Evolutionary conservation across 2,329 filamentous ascomycete species (phyloP).

Genomic region (Penicillium janthinellum): DNA sequence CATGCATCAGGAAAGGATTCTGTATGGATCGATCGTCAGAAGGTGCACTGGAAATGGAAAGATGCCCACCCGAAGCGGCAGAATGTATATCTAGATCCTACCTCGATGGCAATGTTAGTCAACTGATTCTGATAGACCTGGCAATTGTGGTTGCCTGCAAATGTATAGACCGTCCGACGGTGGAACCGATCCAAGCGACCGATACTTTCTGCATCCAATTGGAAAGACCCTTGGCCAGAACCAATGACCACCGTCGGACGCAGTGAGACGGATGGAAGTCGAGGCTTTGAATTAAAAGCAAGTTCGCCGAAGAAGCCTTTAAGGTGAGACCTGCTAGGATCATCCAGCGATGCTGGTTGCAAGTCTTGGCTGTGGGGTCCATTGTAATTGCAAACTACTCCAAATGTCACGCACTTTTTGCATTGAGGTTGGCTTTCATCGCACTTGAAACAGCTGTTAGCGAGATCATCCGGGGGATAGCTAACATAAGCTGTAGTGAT

Average conservation of each 20-base stretch:
- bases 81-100: constrained; percentile 25
- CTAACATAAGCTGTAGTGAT: neutral
- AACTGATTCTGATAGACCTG: constrained; percentile 15
- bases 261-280: neutral
- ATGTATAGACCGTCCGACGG: constrained; percentile 11
- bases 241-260: constrained; percentile 7
- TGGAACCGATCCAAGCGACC: constrained; percentile 14
- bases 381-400: constrained; percentile 31
- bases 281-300: constrained; percentile 3
- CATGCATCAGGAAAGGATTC: constrained; percentile 59
- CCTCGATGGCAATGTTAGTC: constrained; percentile 12
- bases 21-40: constrained; percentile 31
- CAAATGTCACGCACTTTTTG: constrained; percentile 50
- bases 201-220: constrained; percentile 6
- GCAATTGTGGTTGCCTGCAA: neutral
- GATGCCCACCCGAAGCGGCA: constrained; percentile 23
- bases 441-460: constrained; percentile 41
- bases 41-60: neutral
- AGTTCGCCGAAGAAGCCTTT: constrained; percentile 5
- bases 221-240: constrained; percentile 14
- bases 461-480: neutral
- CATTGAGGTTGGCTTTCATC: constrained; percentile 57
- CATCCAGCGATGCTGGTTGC: constrained; percentile 45
- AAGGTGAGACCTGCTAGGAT: constrained; percentile 35
- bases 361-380: constrained; percentile 48